phyloP scores from a whole-genome alignment of 805 yeast species.

The Vanderwaltozyma polyspora region DNA sequence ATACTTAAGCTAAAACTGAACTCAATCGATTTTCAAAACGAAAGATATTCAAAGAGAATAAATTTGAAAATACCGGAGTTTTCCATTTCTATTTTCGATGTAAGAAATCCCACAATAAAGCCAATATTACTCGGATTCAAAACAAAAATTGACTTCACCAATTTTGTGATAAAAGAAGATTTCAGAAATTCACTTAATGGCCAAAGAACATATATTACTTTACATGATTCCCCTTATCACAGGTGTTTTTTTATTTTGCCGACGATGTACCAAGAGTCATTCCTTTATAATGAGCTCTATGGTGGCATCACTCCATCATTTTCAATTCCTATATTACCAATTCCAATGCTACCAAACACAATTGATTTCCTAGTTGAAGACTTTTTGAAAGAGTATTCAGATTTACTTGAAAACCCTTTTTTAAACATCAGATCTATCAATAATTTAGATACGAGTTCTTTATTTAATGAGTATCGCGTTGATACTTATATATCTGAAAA shows the following conservation, averaged over 20 bases:
- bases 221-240: conserved; percentile 77
- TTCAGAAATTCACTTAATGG: conserved; percentile 30
- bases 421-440: too few species aligned
- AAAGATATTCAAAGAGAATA: conserved; percentile 46
- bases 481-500: not conserved
- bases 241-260: conserved; percentile 63
- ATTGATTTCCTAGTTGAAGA: conserved; percentile 32
- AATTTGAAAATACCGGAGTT: conserved; percentile 39
- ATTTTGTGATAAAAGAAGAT: conserved; percentile 44
- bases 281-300: conserved; percentile 35
- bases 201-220: conserved; percentile 42
- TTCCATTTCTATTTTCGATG: conserved; percentile 2
- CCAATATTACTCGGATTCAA: conserved; percentile 31
- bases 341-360: conserved; percentile 45
- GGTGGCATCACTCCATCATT: conserved; percentile 50
- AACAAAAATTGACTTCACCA: conserved; percentile 51
- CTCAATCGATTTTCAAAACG: conserved; percentile 61
- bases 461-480: not conserved
- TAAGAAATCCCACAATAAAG: conserved; percentile 18
- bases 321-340: conserved; percentile 50
- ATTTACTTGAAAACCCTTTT: too few species aligned
- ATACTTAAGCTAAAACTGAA: conserved; percentile 28
- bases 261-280: conserved; percentile 34
- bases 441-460: not conserved
- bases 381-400: conserved; percentile 15